These are phyloP conservation scores for Jaapia argillacea DNA, from an alignment of 768 basidiomycete genomes.

Conservation along the genomic window DNA sequence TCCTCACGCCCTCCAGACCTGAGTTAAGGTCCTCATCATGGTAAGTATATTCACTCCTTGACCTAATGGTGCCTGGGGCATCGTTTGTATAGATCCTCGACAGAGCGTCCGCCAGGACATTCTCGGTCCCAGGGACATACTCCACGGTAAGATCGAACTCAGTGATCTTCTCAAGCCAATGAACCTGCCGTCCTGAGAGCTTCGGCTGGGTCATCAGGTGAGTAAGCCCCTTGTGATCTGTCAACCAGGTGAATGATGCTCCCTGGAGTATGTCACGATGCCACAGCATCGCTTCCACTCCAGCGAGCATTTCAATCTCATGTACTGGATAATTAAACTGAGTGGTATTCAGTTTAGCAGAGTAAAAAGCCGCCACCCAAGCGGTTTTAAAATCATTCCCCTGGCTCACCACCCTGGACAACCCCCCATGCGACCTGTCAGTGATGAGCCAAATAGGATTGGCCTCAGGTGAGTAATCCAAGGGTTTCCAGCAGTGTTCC, in stretches of 20 bases:
- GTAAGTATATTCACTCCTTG: neutral
- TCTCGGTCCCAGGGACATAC: conserved; percentile 19
- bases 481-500: conserved; percentile 2
- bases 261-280: neutral
- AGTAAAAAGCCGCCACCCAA: conserved; percentile 19
- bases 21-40: neutral
- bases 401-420: conserved; percentile 20
- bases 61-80: neutral
- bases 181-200: conserved; percentile 20
- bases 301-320: conserved; percentile 3
- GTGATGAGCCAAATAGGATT: conserved; percentile 20
- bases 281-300: fast-evolving
- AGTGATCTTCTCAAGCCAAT: conserved; percentile 22
- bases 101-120: conserved; percentile 17
- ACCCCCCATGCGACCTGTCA: conserved; percentile 15
- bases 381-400: conserved; percentile 15
- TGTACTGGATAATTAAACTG: conserved; percentile 20
- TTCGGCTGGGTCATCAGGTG: conserved; percentile 21
- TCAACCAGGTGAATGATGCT: conserved; percentile 5
- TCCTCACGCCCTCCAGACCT: too few relatives aligned
- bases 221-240: conserved; percentile 9
- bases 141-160: conserved; percentile 16
- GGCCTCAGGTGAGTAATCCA: conserved; percentile 7
- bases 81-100: neutral
- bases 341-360: conserved; percentile 15